Conservation (phyloP, 176 grass and related monocot species). For the Cenchrus purpureus region DNA sequence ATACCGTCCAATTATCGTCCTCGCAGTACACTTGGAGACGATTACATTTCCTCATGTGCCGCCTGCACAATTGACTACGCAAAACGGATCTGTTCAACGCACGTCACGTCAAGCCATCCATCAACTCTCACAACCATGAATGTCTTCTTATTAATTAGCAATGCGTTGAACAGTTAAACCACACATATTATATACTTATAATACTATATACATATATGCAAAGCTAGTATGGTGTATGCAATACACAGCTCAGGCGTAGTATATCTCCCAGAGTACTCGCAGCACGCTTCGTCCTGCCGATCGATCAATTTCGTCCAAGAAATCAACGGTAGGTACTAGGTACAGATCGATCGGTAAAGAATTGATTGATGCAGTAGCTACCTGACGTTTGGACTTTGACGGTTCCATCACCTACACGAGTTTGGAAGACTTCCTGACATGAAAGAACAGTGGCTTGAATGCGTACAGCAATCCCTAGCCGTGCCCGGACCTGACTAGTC, state of each 20-base stretch:
- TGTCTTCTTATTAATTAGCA: background rate
- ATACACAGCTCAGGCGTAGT: no score
- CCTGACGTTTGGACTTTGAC: slow-evolving; percentile 4
- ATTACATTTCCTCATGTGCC: background rate
- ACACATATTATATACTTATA: background rate
- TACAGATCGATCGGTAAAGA: background rate
- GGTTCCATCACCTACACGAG: background rate
- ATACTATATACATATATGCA: background rate
- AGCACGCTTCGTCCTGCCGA: background rate
- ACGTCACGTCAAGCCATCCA: background rate
- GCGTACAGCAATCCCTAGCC: background rate
- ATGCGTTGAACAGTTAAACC: slow-evolving; percentile 2
- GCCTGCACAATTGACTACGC: slow-evolving; percentile 20
- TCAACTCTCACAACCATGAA: background rate
- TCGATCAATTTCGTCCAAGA: background rate
- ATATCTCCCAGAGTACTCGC: background rate
- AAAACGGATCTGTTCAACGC: background rate
- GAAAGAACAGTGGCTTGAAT: background rate
- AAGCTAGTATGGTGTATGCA: no score
- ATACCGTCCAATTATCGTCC: background rate
- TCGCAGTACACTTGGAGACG: background rate
- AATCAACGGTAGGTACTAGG: background rate
- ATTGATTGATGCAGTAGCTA: background rate
- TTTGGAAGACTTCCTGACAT: background rate
- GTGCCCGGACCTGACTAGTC: background rate